Base-by-base conservation (phyloP, 768 basidiomycete genomes). In the Naganishia randhawae region DNA sequence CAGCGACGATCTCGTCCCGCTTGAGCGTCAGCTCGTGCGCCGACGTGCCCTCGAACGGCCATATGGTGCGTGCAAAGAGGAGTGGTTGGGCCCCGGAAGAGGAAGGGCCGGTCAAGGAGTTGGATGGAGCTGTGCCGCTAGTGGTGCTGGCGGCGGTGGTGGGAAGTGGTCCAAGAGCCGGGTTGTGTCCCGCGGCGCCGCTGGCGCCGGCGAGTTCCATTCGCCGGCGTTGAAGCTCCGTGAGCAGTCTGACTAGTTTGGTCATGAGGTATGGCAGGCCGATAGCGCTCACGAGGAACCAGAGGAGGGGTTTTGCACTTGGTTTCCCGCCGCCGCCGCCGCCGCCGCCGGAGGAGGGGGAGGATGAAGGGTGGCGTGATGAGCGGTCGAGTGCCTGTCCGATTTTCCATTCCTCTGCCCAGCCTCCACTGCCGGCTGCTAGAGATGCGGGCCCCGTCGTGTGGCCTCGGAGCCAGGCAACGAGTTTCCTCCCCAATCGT, bases 201-300 rank as follows among this genome's bases (percentile, higher is more conserved):
- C 17, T 37, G 35, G 8, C 3, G 25, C n/a, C 1, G 39, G 1
- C 27, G n/a, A 50, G 62, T 33, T 67, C 73, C 68, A 41, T 82
- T 83, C 57, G 39, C 22, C 57, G 39, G 39, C 39, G 22, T 10
- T 85, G 85, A 25, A 89, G 87, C 69, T 85, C 85, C 61, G 86
- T 84, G 51, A 96, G 85, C 19, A 91, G 81, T 67, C 85, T 86
- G 75, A 98, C 87, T 71, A 99, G 87, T 73, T 88, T 89, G 65
- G 90, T 85, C 92, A 99, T 96, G 63, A 89, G 87, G 73, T 89
- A 97, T 0, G 95, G 96, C 54, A 99, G 80, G 64, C 96, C 96
- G 75, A 98, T 84, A 66, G 96, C 86, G 31, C 94, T 92, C 67
- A 97, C 85, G 72, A 99, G 85, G 85, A 99, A 98, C 71, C 97